phyloP scores from a whole-genome alignment of 1,139 yeast genomes.

The Taphrina deformans region DNA sequence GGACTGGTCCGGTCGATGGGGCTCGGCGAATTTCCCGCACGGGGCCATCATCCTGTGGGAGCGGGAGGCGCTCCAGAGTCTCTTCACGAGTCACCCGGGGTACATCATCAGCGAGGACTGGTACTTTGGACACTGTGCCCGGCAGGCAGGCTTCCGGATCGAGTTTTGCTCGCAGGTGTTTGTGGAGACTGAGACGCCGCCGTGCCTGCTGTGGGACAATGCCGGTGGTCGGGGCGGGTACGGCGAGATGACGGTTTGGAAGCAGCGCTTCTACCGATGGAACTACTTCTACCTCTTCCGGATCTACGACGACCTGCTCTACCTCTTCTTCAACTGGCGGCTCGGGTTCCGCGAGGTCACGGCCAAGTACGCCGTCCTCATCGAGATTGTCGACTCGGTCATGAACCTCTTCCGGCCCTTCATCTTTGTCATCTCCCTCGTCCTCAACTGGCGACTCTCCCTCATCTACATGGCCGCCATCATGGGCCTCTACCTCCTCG shows the following conservation, averaged over 20 bases:
- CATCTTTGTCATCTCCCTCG: constrained; percentile 15
- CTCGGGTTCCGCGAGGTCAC: constrained; percentile 15
- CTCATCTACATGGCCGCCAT: constrained; percentile 1
- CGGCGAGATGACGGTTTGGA: constrained; percentile 33
- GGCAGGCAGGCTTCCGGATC: constrained; percentile 14
- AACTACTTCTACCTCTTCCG: constrained; percentile 19
- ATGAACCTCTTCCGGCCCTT: constrained; percentile 22
- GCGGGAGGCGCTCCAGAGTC: constrained; percentile 24
- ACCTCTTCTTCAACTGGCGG: constrained; percentile 27
- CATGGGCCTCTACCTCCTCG: constrained; percentile 5
- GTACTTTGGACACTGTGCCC: constrained; percentile 24
- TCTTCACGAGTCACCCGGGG: constrained; percentile 20
- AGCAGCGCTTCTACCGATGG: constrained; percentile 27
- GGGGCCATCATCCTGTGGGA: constrained; percentile 25
- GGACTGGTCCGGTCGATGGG: constrained; percentile 7
- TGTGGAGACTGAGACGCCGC: constrained; percentile 31
- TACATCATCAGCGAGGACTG: constrained; percentile 19
- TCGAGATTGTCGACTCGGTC: constrained; percentile 12
- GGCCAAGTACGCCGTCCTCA: constrained; percentile 10
- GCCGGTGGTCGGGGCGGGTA: constrained; percentile 20
- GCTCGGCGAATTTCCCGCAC: constrained; percentile 14
- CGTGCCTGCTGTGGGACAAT: constrained; percentile 6
- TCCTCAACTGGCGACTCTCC: background rate
- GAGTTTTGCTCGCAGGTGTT: constrained; percentile 19
- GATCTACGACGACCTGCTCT: constrained; percentile 10